These are phyloP conservation scores for Epichloe hybrida DNA, from an alignment of 2,329 filamentous ascomycete genomes.

Conservation along the genomic window DNA sequence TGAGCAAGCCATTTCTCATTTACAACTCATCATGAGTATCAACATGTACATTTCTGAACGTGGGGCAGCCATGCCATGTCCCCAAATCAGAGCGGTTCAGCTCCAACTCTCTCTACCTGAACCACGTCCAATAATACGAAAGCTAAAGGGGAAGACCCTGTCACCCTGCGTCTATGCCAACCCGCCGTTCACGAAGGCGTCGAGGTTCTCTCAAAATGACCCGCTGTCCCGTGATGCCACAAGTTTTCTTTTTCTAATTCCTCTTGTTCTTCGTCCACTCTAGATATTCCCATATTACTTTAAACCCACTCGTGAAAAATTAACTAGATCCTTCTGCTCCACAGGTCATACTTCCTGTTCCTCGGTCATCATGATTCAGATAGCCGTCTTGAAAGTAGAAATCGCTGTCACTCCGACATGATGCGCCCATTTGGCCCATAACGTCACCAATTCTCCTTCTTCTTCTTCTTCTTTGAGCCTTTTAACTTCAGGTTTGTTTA, in stretches of 20 bases:
- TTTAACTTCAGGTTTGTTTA: background rate
- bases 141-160: background rate
- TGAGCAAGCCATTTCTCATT: background rate
- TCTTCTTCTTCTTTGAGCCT: background rate
- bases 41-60: background rate
- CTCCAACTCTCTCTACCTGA: constrained; percentile 1
- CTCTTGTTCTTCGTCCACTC: background rate
- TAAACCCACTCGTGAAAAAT: background rate
- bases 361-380: background rate
- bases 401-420: background rate
- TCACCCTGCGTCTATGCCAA: constrained; percentile 3
- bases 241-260: background rate
- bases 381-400: background rate
- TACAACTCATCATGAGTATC: background rate
- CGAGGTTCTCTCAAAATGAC: background rate
- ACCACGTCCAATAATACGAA: background rate
- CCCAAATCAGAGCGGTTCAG: background rate
- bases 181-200: background rate
- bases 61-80: constrained; percentile 1
- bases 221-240: background rate
- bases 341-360: background rate
- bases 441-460: background rate
- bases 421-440: background rate
- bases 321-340: background rate
- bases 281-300: constrained; percentile 1